Percentiles rank a stretch among this genome's conserved stretches.
Evolutionary conservation across 2,329 filamentous ascomycete species (phyloP).

Genomic region (Metarhizium anisopliae): DNA sequence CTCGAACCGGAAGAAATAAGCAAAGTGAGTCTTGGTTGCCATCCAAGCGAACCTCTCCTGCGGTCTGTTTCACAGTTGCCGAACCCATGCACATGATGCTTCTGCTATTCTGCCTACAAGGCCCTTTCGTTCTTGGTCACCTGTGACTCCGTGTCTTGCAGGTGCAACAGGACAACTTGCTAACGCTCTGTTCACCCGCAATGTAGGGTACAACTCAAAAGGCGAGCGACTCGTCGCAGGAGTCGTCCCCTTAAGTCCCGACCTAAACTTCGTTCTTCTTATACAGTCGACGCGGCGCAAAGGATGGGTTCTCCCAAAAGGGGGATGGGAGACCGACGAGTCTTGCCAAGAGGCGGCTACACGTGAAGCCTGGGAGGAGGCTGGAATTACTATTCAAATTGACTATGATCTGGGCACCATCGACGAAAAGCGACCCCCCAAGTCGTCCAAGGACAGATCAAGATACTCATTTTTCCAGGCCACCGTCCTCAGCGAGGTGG

Average conservation of each 20-base stretch:
- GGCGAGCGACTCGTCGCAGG: constrained; percentile 94
- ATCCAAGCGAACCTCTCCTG: constrained; percentile 1
- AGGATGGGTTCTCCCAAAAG: constrained; percentile 95
- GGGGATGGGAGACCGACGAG: constrained; percentile 95
- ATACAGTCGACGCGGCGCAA: constrained; percentile 88
- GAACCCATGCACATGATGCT: neutral
- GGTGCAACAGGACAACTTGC: neutral
- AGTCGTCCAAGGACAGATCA: constrained; percentile 53
- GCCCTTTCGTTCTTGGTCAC: neutral
- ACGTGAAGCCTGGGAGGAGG: constrained; percentile 96
- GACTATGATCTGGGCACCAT: constrained; percentile 82
- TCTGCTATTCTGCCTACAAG: neutral
- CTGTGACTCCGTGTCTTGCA: neutral
- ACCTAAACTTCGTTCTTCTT: constrained; percentile 81
- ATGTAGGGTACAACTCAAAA: constrained; percentile 76
- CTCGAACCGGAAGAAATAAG: constrained; percentile 66
- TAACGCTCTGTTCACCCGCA: constrained; percentile 14
- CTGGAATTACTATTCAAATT: constrained; percentile 79
- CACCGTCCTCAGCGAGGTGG: constrained; percentile 76
- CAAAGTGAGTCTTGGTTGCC: constrained; percentile 56
- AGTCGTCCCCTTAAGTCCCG: constrained; percentile 78
- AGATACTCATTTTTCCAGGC: constrained; percentile 80
- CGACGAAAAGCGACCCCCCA: constrained; percentile 72
- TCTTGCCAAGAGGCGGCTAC: constrained; percentile 74
- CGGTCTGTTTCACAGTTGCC: neutral